Evolutionary conservation across 1,284 basidiomycete species (phyloP).

Genomic region (Rhodotorula sp.): DNA sequence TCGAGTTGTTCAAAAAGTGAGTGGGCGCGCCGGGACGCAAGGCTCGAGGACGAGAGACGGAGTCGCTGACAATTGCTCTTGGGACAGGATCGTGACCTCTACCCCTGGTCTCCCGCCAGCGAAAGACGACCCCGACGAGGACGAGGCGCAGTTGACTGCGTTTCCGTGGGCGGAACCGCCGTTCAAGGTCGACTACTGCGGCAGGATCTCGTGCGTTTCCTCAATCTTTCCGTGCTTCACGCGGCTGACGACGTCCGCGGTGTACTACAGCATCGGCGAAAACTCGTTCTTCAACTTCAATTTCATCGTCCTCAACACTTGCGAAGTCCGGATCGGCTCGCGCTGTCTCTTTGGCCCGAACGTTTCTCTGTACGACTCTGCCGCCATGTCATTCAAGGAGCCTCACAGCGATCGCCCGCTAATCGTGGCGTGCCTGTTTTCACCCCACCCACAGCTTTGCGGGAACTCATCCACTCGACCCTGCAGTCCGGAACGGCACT

Average conservation of each 20-base stretch:
- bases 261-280: conserved; percentile 7
- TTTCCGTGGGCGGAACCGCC: conserved; percentile 26
- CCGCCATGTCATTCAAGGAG: too few species aligned
- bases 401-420: not conserved
- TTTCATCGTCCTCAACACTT: conserved; percentile 24
- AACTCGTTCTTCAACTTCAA: conserved; percentile 20
- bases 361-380: conserved; percentile 41
- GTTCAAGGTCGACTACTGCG: conserved; percentile 25
- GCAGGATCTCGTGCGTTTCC: conserved; percentile 4
- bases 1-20: conserved; percentile 23
- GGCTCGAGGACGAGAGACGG: too few species aligned
- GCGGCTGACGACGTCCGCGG: not conserved
- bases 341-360: conserved; percentile 52
- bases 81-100: conserved; percentile 14
- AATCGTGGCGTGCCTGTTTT: conserved; percentile 45
- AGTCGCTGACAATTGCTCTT: too few species aligned
- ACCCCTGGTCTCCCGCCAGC: conserved; percentile 12
- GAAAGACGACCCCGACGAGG: conserved; percentile 14
- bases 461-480: conserved; percentile 51
- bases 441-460: conserved; percentile 43
- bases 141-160: conserved; percentile 20
- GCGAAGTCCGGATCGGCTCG: conserved; percentile 49
- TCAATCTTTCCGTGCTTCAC: too few species aligned
- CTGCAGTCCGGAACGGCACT: conserved; percentile 47
- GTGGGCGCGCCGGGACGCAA: not conserved